Evolutionary conservation across 768 basidiomycete species (phyloP), one percentile per base, ranked within the genome.

Genomic region (Termitomyces sp.): DNA sequence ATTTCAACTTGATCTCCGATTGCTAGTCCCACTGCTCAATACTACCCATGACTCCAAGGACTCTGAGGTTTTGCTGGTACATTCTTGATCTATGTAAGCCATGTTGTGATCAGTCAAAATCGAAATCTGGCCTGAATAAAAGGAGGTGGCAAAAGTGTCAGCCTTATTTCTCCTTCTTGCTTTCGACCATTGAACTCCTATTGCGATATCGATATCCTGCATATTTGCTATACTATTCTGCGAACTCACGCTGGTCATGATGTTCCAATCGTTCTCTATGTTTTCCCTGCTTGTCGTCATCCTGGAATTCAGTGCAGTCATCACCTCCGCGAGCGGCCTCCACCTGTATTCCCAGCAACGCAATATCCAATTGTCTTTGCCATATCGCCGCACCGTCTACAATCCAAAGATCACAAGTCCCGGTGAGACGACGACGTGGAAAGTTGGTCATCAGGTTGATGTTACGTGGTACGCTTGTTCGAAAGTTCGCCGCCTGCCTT

Each of bases 391-490:
- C 61, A 65, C 64, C 38, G 75, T 81, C 54, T 80, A 76, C 69
- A 74, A 68, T 55, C 81, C 82, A 35, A 70, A 66, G 50, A 80
- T 84, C 68, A 76, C 71, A 42, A 69, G 66, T 28, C 84, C 83
- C 1, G 66, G 68, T 13, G 53, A 63, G 35, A 65, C 52, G 7
- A 79, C 80, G 7, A 68, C 71, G 12, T 85, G 82, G 84, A 70
- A 58, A 11, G 63, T 66, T 39, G 78, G 78, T 7, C 69, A 71
- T 44, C 65, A 62, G 33, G 78, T 73, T 33, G 69, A 65, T 39
- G 79, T 82, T 66, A 77, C 75, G 58, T 84, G 83, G 82, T 84
- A 60, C 24, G 78, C 56, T 71, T 59, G 61, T 24, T 63, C 49
- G 58, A 24, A 52, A 51, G 61, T 24, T 67, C 61, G 45, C 59